Evolutionary conservation across 1,284 basidiomycete species (phyloP).

Genomic region (Rhodotorula sp.): DNA sequence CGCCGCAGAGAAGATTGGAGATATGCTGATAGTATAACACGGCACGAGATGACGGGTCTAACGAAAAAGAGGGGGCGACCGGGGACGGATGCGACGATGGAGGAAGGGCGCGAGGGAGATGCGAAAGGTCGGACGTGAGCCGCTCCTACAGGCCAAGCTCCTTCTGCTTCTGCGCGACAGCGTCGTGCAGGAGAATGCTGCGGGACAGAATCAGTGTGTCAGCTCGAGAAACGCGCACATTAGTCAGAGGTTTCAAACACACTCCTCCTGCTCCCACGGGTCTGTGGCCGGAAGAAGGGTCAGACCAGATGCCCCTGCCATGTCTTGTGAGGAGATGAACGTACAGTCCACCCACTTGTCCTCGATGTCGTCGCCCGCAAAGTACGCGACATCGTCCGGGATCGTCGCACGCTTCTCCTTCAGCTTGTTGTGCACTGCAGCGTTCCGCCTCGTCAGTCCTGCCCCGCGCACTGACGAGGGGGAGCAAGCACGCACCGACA

Average conservation of each 20-base stretch:
- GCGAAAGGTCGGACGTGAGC: neutral
- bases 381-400: slow-evolving; percentile 65
- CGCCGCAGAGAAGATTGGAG: too few relatives aligned
- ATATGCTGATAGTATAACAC: slow-evolving; percentile 1
- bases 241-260: too few relatives aligned
- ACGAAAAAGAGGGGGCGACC: neutral
- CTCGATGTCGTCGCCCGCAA: slow-evolving; percentile 43
- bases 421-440: slow-evolving; percentile 81
- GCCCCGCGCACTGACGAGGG: too few relatives aligned
- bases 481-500: slow-evolving; percentile 55
- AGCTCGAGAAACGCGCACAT: neutral
- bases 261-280: slow-evolving; percentile 29
- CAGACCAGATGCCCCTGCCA: too few relatives aligned
- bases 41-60: neutral
- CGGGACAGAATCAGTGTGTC: neutral
- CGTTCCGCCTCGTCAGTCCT: neutral
- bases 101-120: neutral
- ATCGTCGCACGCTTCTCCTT: slow-evolving; percentile 78
- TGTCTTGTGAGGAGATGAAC: neutral
- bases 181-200: slow-evolving; percentile 27
- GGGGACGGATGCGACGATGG: neutral
- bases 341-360: slow-evolving; percentile 36
- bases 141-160: slow-evolving; percentile 17
- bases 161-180: slow-evolving; percentile 27
- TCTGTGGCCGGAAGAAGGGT: neutral